Evolutionary conservation across 2,329 filamentous ascomycete species (phyloP).

Genomic region (Pestalotiopsis sp.): DNA sequence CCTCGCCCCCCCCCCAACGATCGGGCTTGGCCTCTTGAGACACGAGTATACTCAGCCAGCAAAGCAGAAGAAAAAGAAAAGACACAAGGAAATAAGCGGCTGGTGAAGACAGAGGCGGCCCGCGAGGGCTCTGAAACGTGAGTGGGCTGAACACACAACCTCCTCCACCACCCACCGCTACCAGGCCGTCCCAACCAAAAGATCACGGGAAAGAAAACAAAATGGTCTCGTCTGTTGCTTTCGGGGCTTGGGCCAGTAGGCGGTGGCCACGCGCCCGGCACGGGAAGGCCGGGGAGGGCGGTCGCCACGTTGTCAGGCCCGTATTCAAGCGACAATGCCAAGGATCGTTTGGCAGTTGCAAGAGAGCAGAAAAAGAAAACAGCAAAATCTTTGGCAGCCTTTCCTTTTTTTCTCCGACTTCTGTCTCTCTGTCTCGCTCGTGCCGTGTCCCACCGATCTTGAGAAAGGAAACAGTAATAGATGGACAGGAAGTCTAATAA

Average conservation of each 20-base stretch:
- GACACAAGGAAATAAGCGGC: background rate
- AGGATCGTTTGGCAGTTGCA: background rate
- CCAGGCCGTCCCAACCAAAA: background rate
- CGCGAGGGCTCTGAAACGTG: background rate
- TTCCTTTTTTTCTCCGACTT: background rate
- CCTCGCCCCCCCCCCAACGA: background rate
- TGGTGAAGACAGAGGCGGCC: background rate
- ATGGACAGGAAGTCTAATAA: background rate
- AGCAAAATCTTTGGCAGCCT: background rate
- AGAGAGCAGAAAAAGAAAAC: background rate
- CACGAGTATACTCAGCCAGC: background rate
- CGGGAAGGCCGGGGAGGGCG: conserved; percentile 17
- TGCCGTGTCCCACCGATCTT: background rate
- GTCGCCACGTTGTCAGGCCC: conserved; percentile 24
- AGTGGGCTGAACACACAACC: background rate
- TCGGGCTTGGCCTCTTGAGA: background rate
- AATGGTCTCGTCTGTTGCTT: conserved; percentile 1
- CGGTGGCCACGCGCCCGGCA: conserved; percentile 25
- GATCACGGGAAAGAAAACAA: background rate
- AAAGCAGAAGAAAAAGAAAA: background rate
- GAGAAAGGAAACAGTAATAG: background rate
- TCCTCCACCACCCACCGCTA: background rate
- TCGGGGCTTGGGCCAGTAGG: conserved; percentile 23
- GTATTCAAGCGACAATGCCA: background rate
- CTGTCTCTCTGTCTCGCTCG: background rate